Conservation (phyloP, 371 early-diverging fungal genomes). For the Mucor mucedo region DNA sequence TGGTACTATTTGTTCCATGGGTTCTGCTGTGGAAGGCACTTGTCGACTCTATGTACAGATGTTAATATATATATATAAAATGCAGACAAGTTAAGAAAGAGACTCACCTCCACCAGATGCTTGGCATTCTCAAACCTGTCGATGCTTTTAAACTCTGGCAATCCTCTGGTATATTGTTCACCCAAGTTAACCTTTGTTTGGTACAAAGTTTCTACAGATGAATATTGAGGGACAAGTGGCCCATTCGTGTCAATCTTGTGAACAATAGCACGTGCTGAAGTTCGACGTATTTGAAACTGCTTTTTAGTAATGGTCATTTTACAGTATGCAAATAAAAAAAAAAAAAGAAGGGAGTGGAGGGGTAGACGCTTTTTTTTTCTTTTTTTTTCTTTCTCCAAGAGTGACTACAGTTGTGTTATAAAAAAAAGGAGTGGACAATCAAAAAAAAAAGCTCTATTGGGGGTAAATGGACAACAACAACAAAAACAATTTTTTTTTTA, state of each 20-base stretch:
- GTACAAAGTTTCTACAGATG: constrained; percentile 12
- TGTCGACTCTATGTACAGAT: not conserved
- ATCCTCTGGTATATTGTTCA: constrained; percentile 19
- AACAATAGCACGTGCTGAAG: constrained; percentile 11
- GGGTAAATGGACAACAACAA: no score
- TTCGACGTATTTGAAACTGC: constrained; percentile 11
- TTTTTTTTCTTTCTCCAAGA: not conserved
- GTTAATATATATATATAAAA: not conserved
- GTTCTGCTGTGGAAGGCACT: not conserved
- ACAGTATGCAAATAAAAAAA: not conserved
- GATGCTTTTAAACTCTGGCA: constrained; percentile 10
- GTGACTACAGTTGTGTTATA: not conserved
- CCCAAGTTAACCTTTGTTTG: constrained; percentile 4
- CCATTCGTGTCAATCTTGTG: constrained; percentile 11
- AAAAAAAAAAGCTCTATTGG: constrained; percentile 1
- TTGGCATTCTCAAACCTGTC: constrained; percentile 20
- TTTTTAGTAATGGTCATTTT: constrained; percentile 20
- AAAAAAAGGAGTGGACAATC: not conserved
- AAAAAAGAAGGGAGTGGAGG: not conserved
- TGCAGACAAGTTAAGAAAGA: no score
- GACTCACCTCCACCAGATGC: constrained; percentile 10
- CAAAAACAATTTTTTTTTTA: not conserved
- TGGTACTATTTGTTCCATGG: not conserved
- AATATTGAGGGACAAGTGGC: constrained; percentile 11
- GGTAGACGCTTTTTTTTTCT: not conserved